Evolutionary conservation across 139 green algal species (phyloP).

Genomic region (Tetraselmis chui): DNA sequence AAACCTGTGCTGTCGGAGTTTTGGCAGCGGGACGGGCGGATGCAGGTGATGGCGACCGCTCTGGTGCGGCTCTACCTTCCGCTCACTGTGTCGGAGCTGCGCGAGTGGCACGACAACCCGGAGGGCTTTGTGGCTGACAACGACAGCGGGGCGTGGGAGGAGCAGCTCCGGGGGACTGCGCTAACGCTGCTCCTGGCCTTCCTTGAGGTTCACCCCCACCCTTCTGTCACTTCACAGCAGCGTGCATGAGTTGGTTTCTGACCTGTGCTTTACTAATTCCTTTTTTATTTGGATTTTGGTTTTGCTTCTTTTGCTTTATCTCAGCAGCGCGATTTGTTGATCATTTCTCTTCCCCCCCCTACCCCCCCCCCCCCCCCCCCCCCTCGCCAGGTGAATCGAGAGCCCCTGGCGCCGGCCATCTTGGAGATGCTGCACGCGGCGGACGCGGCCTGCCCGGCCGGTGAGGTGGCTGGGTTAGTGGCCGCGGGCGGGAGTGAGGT

Average conservation of each 20-base stretch:
- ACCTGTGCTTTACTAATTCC: not conserved
- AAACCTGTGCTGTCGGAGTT: constrained; percentile 25
- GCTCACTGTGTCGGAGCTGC: constrained; percentile 53
- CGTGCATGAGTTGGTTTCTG: too few species aligned
- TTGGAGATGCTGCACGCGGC: constrained; percentile 33
- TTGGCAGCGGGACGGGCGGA: constrained; percentile 21
- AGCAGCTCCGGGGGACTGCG: constrained; percentile 56
- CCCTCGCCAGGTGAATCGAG: constrained; percentile 34
- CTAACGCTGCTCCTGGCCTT: constrained; percentile 54
- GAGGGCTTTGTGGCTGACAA: constrained; percentile 69
- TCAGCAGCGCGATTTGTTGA: not conserved
- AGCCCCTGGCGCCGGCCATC: constrained; percentile 47
- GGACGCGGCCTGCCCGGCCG: constrained; percentile 24
- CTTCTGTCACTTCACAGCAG: too few species aligned
- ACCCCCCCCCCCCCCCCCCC: too few species aligned
- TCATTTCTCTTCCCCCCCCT: not conserved
- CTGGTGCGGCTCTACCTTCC: constrained; percentile 42
- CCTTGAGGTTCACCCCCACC: constrained; percentile 46
- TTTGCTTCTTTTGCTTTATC: not conserved
- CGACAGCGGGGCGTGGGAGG: constrained; percentile 43
- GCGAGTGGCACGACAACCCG: constrained; percentile 49
- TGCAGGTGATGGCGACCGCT: constrained; percentile 25
- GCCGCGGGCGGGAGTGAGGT: constrained; percentile 16
- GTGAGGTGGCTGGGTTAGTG: constrained; percentile 18
- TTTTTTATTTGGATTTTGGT: constrained; percentile 4